phyloP scores from a whole-genome alignment of 805 yeast genomes.

The Yarrowia hollandica region DNA sequence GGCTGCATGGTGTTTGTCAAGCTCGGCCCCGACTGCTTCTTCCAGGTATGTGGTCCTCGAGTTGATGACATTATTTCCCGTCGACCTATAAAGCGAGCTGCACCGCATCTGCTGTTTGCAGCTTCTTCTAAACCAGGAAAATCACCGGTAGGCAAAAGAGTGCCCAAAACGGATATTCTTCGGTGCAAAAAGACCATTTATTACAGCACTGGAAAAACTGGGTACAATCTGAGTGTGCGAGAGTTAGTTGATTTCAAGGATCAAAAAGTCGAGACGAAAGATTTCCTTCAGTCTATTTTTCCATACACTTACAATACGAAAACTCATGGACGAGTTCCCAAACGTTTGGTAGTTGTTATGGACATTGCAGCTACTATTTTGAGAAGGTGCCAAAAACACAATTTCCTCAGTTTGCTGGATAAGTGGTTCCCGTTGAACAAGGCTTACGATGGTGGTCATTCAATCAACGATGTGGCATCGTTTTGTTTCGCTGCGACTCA shows the following conservation, averaged over 20 bases:
- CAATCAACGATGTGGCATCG: background rate
- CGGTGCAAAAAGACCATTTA: background rate
- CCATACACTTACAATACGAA: background rate
- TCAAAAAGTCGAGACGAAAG: background rate
- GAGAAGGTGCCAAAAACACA: background rate
- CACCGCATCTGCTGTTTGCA: no score
- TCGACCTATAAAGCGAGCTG: background rate
- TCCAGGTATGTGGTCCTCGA: background rate
- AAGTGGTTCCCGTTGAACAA: background rate
- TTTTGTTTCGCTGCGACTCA: background rate
- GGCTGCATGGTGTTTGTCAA: background rate
- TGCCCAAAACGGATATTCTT: background rate
- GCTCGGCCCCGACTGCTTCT: background rate
- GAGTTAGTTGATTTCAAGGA: background rate
- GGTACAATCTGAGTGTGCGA: background rate
- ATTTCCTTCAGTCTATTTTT: background rate
- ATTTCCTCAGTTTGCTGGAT: background rate
- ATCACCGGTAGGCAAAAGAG: background rate
- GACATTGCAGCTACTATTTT: background rate
- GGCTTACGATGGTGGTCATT: background rate
- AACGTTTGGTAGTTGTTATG: background rate
- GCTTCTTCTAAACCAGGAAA: no score
- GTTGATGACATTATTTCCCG: background rate
- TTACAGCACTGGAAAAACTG: background rate
- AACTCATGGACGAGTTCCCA: background rate